Evolutionary conservation across 2,329 filamentous ascomycete species (phyloP).

Genomic region (Diaporthe nobilis): DNA sequence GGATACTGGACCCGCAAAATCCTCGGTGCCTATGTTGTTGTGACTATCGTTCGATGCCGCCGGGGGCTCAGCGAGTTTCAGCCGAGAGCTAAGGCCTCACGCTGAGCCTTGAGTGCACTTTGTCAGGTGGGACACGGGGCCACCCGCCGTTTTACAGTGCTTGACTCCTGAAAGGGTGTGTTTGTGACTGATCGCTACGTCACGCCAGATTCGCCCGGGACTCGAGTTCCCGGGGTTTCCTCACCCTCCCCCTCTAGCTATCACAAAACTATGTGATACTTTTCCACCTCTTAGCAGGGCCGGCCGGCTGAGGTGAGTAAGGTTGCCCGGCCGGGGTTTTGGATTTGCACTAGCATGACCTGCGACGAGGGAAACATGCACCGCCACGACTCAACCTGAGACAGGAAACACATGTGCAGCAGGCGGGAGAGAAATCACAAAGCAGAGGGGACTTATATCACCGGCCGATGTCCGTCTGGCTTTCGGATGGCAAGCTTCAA

Average conservation of each 20-base stretch:
- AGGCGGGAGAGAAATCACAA: not conserved
- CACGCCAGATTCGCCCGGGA: constrained; percentile 22
- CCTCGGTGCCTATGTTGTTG: not conserved
- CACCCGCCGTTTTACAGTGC: constrained; percentile 22
- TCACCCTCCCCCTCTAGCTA: not conserved
- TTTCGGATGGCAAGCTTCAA: constrained; percentile 19
- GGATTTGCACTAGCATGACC: constrained; percentile 33
- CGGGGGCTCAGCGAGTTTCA: constrained; percentile 32
- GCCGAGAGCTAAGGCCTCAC: constrained; percentile 28
- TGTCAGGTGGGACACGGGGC: constrained; percentile 4
- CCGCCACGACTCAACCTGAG: constrained; percentile 32
- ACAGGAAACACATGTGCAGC: constrained; percentile 21
- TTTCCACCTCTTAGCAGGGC: not conserved
- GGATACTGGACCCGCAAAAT: not conserved
- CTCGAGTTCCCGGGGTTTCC: constrained; percentile 14
- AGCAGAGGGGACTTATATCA: constrained; percentile 10
- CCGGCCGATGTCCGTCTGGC: constrained; percentile 14
- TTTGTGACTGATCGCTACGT: constrained; percentile 19
- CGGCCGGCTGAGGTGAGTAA: not conserved
- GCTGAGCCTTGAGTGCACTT: constrained; percentile 3
- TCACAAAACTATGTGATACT: constrained; percentile 10
- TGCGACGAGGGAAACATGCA: constrained; percentile 31
- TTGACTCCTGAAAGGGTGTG: constrained; percentile 6
- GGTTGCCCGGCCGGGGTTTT: constrained; percentile 25
- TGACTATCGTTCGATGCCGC: constrained; percentile 22